Conservation (phyloP, 1,284 basidiomycete genomes). For the Cerrena zonata region DNA sequence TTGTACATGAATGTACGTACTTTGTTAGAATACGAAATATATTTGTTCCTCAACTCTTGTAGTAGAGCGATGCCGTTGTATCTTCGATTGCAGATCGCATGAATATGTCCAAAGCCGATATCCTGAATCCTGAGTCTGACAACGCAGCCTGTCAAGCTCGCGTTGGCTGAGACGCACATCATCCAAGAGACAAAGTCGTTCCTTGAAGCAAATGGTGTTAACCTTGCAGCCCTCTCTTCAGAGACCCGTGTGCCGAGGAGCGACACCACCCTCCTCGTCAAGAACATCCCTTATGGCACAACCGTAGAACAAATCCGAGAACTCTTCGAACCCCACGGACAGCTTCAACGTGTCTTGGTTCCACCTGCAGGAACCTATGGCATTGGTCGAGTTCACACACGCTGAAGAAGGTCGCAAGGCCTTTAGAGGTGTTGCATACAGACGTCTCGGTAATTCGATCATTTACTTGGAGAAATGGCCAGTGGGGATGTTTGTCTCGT, state of each 20-base stretch:
- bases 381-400: slow-evolving; percentile 82
- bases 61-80: slow-evolving; percentile 52
- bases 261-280: slow-evolving; percentile 84
- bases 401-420: slow-evolving; percentile 68
- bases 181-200: slow-evolving; percentile 92
- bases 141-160: slow-evolving; percentile 88
- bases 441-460: slow-evolving; percentile 83
- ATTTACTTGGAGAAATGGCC: slow-evolving; percentile 94
- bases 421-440: slow-evolving; percentile 81
- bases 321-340: slow-evolving; percentile 77
- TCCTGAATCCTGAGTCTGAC: slow-evolving; percentile 73
- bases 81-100: slow-evolving; percentile 35
- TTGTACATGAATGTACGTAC: slow-evolving; percentile 92
- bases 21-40: slow-evolving; percentile 12
- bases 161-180: slow-evolving; percentile 92
- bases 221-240: slow-evolving; percentile 53
- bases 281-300: slow-evolving; percentile 95
- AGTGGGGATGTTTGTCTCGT: slow-evolving; percentile 64
- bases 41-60: slow-evolving; percentile 9
- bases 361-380: slow-evolving; percentile 93
- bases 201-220: slow-evolving; percentile 70
- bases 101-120: slow-evolving; percentile 69
- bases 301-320: slow-evolving; percentile 68
- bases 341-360: slow-evolving; percentile 72
- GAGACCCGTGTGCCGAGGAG: slow-evolving; percentile 49